Evolutionary conservation across 2,329 filamentous ascomycete genomes (phyloP), one percentile per base, ranked within the genome.

Genomic region (Cladosporium halotolerans): DNA sequence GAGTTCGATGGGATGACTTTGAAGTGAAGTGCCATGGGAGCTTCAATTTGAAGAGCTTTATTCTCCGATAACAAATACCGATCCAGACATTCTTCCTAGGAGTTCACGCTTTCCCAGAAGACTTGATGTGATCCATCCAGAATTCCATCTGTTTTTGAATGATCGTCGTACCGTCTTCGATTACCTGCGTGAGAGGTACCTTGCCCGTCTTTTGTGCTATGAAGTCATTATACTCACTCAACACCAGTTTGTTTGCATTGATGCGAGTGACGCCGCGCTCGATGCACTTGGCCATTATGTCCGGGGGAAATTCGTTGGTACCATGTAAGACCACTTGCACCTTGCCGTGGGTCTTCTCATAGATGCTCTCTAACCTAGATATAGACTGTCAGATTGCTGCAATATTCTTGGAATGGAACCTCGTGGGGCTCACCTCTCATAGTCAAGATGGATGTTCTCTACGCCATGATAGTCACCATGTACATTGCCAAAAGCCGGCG

Each of bases 381-480:
- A 19, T 2, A 6, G 19, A 16, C 3, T 50, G 41, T 51, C 41
- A 48, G 32, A 18, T 18, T 18, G 16, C 16, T 18, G 16, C 16
- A 18, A 18, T 18, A 18, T 18, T 18, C 16, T 18, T 18, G 16
- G 16, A 18, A 18, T 18, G 16, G 16, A 18, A 18, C 16, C 16
- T 18, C 32, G 8, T 10, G 40, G 13, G 9, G 56, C 63, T 52
- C 56, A 66, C 54, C 77, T 69, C 16, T 76, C 79, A 65, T 81
- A 85, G 62, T 86, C 83, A 14, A 86, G 68, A 65, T 77, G 73
- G 19, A 71, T 70, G 28, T 85, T 85, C 13, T 79, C 70, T 0
- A 81, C 77, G 0, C 85, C 85, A 68, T 89, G 88, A 68, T 89
- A 89, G 60, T 83, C 80, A 5, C 86, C 86, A 69, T 89, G 86